A percentile compares a stretch with the other conserved stretches of the same genome.
phyloP scores from a whole-genome alignment of 2,329 filamentous ascomycete genomes.

The Sordariomycetes sp. region DNA sequence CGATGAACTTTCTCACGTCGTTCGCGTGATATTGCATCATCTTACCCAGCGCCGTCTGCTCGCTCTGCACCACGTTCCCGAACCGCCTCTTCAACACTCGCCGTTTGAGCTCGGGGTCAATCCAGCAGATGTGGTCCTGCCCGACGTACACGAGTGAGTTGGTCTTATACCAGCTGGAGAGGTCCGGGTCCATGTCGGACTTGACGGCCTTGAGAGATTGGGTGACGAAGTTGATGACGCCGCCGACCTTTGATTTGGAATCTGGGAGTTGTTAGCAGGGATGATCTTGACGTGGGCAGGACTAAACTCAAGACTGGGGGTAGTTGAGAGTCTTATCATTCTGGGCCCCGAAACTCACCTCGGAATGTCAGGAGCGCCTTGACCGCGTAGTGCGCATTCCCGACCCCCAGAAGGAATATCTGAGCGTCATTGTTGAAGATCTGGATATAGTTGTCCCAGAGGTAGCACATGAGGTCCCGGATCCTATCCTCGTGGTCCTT shows the following conservation, averaged over 20 bases:
- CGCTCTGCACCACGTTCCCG: conserved; percentile 44
- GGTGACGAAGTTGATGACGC: conserved; percentile 72
- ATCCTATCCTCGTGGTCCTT: conserved; percentile 45
- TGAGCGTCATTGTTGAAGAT: conserved; percentile 59
- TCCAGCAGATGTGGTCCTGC: conserved; percentile 66
- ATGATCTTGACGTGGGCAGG: background rate
- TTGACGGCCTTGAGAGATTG: conserved; percentile 68
- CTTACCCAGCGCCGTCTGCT: conserved; percentile 33
- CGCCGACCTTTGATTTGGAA: conserved; percentile 57
- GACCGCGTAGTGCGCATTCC: conserved; percentile 78
- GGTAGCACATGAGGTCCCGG: conserved; percentile 67
- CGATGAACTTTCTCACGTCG: conserved; percentile 42
- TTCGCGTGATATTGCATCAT: conserved; percentile 46
- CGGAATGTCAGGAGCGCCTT: conserved; percentile 70
- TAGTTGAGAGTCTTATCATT: background rate
- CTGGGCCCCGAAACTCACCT: conserved; percentile 38
- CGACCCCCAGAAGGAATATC: conserved; percentile 78
- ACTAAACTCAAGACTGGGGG: background rate
- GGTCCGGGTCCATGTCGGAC: conserved; percentile 62
- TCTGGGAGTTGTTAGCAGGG: conserved; percentile 21
- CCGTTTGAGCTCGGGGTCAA: conserved; percentile 45
- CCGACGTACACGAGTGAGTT: conserved; percentile 74
- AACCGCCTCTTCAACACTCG: conserved; percentile 52
- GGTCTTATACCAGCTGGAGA: conserved; percentile 74
- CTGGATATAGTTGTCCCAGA: conserved; percentile 97